These are phyloP conservation scores for Phellopilus nigrolimitatus DNA, from an alignment of 1,284 basidiomycete genomes.

Conservation along the genomic window DNA sequence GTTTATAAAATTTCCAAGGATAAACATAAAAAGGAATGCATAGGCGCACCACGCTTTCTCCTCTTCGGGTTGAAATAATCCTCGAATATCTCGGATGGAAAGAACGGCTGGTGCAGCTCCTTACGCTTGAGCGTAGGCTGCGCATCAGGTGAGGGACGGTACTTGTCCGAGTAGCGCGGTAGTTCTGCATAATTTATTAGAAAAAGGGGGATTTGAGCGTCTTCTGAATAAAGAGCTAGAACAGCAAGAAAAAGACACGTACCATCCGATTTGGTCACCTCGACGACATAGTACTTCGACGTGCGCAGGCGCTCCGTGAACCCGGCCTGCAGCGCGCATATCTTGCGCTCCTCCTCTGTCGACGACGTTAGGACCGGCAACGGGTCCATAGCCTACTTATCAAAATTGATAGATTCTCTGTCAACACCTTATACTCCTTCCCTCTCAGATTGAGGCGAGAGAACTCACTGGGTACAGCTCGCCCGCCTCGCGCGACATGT, in stretches of 20 bases:
- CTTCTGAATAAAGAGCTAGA: neutral
- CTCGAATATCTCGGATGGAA: constrained; percentile 71
- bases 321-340: constrained; percentile 61
- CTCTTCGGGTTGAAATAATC: constrained; percentile 71
- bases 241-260: constrained; percentile 22
- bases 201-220: constrained; percentile 6
- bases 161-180: constrained; percentile 76
- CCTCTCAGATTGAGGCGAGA: neutral
- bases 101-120: constrained; percentile 69
- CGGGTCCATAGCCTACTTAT: constrained; percentile 47
- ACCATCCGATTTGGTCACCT: constrained; percentile 64
- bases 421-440: too few species aligned
- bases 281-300: constrained; percentile 71
- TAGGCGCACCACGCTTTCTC: constrained; percentile 51
- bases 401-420: too few species aligned
- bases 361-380: constrained; percentile 61
- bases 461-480: constrained; percentile 70
- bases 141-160: constrained; percentile 52
- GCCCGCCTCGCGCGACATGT: constrained; percentile 66
- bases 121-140: constrained; percentile 63
- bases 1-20: too few species aligned
- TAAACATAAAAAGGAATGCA: neutral
- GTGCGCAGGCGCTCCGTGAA: constrained; percentile 57
- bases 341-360: constrained; percentile 56
- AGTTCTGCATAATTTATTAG: constrained; percentile 44